Percentiles rank a stretch among this genome's conserved stretches.
phyloP scores from a whole-genome alignment of 1,284 basidiomycete genomes.

The Trichosporon sp. region DNA sequence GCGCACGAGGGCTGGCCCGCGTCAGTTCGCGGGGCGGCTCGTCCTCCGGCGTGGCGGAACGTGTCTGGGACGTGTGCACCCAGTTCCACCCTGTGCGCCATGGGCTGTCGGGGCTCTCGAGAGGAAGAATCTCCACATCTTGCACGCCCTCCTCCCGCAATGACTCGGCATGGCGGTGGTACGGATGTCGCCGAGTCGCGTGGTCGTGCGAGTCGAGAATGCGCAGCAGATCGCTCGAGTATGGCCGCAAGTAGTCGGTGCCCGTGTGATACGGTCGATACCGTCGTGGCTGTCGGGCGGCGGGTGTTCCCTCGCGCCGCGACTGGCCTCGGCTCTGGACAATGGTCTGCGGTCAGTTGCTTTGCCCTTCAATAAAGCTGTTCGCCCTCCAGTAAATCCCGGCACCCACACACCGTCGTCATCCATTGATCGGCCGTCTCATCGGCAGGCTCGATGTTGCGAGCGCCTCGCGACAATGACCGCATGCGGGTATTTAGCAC shows the following conservation, averaged over 20 bases:
- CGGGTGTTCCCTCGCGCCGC: constrained; percentile 9
- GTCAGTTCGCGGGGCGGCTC: constrained; percentile 16
- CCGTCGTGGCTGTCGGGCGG: neutral
- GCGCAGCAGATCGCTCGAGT: constrained; percentile 1
- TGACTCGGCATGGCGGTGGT: neutral
- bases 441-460: neutral
- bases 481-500: neutral
- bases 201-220: constrained; percentile 10
- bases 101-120: constrained; percentile 12
- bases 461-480: neutral
- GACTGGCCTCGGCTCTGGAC: neutral
- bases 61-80: constrained; percentile 9
- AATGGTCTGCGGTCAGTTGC: neutral
- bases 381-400: neutral
- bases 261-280: neutral
- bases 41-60: constrained; percentile 13
- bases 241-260: neutral
- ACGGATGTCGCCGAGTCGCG: neutral
- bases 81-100: constrained; percentile 17
- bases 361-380: neutral
- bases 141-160: constrained; percentile 1
- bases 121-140: constrained; percentile 7
- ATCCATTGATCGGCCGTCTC: neutral
- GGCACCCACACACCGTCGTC: neutral
- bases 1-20: constrained; percentile 14